These are phyloP conservation scores for Dichomitus squalens DNA, from an alignment of 1,284 basidiomycete species.

Conservation along the genomic window DNA sequence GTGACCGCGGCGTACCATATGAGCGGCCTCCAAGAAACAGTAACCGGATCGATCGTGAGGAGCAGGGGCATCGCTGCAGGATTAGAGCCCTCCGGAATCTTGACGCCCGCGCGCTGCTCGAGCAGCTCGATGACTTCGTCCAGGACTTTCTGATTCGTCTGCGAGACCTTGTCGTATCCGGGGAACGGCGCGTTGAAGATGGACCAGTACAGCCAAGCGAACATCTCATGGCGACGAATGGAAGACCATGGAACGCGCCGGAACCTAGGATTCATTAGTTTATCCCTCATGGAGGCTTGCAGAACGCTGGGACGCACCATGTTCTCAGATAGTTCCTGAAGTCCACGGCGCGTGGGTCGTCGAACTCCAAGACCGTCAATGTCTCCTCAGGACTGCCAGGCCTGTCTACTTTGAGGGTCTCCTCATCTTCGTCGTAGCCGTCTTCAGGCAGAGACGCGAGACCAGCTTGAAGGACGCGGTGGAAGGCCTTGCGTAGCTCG, in stretches of 20 bases:
- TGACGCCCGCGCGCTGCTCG: conserved; percentile 73
- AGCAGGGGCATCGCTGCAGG: conserved; percentile 60
- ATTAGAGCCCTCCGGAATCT: conserved; percentile 66
- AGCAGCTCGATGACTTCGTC: conserved; percentile 63
- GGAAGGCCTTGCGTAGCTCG: conserved; percentile 63
- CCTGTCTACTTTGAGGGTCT: conserved; percentile 49
- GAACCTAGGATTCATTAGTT: conserved; percentile 55
- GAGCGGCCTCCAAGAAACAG: conserved; percentile 71
- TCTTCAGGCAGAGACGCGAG: conserved; percentile 56
- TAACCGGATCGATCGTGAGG: conserved; percentile 80
- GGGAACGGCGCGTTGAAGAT: conserved; percentile 73
- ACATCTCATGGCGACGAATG: conserved; percentile 66
- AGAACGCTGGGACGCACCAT: conserved; percentile 41
- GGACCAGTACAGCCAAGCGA: conserved; percentile 84
- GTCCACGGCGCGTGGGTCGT: conserved; percentile 76
- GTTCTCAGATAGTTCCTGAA: conserved; percentile 73
- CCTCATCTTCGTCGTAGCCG: conserved; percentile 50
- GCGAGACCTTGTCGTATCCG: conserved; percentile 46
- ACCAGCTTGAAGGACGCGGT: conserved; percentile 63
- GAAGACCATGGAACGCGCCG: conserved; percentile 73
- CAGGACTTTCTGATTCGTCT: conserved; percentile 50
- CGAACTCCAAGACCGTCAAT: conserved; percentile 54
- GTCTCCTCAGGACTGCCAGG: conserved; percentile 65
- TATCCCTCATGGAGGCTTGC: not conserved
- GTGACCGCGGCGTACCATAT: conserved; percentile 70